Evolutionary conservation across 345 rosid genomes (phyloP), one percentile per base, ranked within the genome.

Genomic region (Rhodamnia rubescens): DNA sequence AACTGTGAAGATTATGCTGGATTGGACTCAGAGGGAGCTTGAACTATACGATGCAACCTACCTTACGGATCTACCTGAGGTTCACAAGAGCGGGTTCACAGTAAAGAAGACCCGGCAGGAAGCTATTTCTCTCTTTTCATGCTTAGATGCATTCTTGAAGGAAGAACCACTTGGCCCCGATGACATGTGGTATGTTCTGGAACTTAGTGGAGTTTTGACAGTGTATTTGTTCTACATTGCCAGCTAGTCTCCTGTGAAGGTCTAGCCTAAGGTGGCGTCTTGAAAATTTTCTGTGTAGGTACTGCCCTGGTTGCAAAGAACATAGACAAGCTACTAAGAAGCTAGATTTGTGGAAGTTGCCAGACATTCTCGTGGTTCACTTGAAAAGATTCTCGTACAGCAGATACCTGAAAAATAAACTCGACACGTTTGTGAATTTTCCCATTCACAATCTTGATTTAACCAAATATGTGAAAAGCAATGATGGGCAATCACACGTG

Each of bases 131-230:
- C 87, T 97, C 84, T 97, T 94, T 92, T 95, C 98, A n/a, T 97
- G 99, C 87, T 89, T 97, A 91, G 99, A 95, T 89, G 97, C 96
- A 27, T 95, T 94, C 91, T 87, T 97, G 95, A 94, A 91, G 57
- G 99, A 97, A 90, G 99, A 95, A 86, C 99, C 98, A 53, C 91
- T 95, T 1, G 98, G 98, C 85, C 96, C 98, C 82, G 98, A 97
- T 86, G 98, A 95, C 85, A 97, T 95, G 99, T 97, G 98, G 99
- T 96, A 88, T 84, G 88, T 69, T 47, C 59, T 85, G 56, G 42
- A 53, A 78, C 81, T 42, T 47, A 26, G 57, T 42, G 24, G 24
- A 26, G 53, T 47, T 54, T 32, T 10, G 47, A 36, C 27, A 20
- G 54, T 16, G 47, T 69, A 36, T 69, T 32, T 36, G 47, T 69